Evolutionary conservation across 2,329 filamentous ascomycete species (phyloP), one percentile per base, ranked within the genome.

Genomic region (Acephala macrosclerotiorum): DNA sequence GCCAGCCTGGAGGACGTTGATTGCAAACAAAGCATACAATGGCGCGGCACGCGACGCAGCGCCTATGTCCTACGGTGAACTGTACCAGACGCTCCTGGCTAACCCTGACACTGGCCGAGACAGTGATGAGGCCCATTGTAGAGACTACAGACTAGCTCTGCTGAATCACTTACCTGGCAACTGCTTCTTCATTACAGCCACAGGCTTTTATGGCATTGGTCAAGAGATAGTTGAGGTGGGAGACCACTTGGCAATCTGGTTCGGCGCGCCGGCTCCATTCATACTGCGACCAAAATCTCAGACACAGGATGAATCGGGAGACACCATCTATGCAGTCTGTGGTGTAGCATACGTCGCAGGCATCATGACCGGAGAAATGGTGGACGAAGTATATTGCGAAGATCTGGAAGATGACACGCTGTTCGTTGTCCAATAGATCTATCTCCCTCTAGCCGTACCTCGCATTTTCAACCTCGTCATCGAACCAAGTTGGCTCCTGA

Each of bases 401-500:
- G 58, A 64, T 38, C 60, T 64, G 36, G 58, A 64, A 25, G 58
- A 64, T 42, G 63, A 60, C 36, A 36, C 40, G 25, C 1, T 33
- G 2, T 65, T 58, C 22, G 40, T 58, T 3, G 51, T 65, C 7
- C 29, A 49, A n/a, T n/a, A n/a, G n/a, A n/a, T n/a, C n/a, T n/a
- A n/a, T n/a, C n/a, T n/a, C n/a, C n/a, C n/a, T n/a, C 64, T 74
- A 89, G 0, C 88, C 88, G 75, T 91, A 91, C 69, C 88, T 78
- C 2, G 91, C 89, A 55, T 83, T 77, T 0, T 79, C 82, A 1
- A 78, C 74, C 1, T 82, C 84, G 62, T 90, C 88, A 58, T 83
- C 81, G 75, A 93, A 93, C 90, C 90, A 93, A 0, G 78, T 77
- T 0, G 83, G 81, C 0, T 87, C 89, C 70, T 90, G 64, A 8